Percentiles rank a stretch among this genome's conserved stretches.
Evolutionary conservation across 108 stramenopile species (phyloP).

Genomic region (Nannochloropsis granulata): DNA sequence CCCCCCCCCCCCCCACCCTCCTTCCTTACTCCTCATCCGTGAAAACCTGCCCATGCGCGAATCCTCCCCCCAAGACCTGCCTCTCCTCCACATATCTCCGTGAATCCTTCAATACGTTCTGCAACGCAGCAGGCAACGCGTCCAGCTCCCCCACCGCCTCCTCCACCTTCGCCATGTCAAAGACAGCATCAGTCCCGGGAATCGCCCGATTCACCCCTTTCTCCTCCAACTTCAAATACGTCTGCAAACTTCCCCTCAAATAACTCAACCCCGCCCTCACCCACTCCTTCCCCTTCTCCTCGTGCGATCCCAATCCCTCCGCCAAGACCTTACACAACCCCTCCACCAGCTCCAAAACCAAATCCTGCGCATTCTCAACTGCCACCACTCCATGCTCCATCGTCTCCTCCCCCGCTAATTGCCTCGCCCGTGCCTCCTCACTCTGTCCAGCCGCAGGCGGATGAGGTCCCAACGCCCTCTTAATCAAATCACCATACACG

Average conservation of each 20-base stretch:
- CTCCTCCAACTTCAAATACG: background rate
- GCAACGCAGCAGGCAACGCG: background rate
- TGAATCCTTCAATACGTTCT: background rate
- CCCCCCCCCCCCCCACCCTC: background rate
- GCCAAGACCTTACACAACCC: background rate
- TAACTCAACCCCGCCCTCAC: background rate
- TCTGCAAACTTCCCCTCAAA: background rate
- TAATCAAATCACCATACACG: background rate
- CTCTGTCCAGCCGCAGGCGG: background rate
- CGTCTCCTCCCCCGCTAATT: background rate
- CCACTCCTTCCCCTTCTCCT: background rate
- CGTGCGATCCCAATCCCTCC: background rate
- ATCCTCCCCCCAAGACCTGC: background rate
- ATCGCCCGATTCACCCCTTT: background rate
- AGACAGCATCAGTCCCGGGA: background rate
- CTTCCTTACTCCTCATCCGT: background rate
- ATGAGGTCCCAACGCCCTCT: background rate
- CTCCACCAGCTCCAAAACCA: background rate
- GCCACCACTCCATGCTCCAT: background rate
- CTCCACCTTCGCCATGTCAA: background rate
- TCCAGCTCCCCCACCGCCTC: background rate
- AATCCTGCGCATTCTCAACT: background rate
- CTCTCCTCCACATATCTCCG: background rate
- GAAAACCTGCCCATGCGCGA: background rate
- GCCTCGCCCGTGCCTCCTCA: background rate